Base-by-base conservation (phyloP, 2,329 filamentous ascomycete species). In the Scopulariopsis brevicaulis region DNA sequence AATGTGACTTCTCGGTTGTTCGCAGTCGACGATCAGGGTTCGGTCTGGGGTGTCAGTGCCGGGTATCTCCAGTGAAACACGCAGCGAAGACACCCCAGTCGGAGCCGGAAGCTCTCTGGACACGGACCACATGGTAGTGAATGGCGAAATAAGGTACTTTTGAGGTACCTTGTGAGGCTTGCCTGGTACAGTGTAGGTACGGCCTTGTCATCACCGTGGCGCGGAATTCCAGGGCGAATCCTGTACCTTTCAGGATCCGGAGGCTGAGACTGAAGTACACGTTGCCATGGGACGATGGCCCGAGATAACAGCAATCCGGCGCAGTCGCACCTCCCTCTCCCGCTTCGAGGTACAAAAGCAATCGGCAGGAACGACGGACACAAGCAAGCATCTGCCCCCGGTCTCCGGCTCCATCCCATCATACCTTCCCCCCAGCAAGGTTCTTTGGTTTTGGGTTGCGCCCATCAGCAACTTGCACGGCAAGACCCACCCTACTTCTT, bases 281-380 rank as follows among this genome's bases (percentile, higher is more conserved):
- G 14, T 46, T 7, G 18, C 15, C 15, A 40, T 40, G 12, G n/a
- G 40, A n/a, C 6, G 40, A 46, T 46, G 3, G 15, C n/a, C 40
- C 15, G n/a, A n/a, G 40, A 46, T 46, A 46, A 46, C 40, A n/a
- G 40, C n/a, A n/a, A n/a, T n/a, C 40, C n/a, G 40, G 40, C 18
- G 40, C 15, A 18, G 40, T 46, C 40, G 40, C 40, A n/a, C 40
- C 14, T 46, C 18, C 40, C 24, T 12, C 8, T 24, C 48, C 48
- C 53, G 12, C 53, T 35, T 54, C 53, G 32, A 54, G 32, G 40
- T 48, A 24, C 28, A 56, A 56, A 56, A 56, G 54, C 54, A 56
- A 56, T 48, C 54, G 54, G 54, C 54, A 56, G 54, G 54, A 46
- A 56, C 54, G 46, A 25, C 15, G 40, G 14, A n/a, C 18, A 14